Percentiles rank a stretch among this genome's conserved stretches.
phyloP scores from a whole-genome alignment of 2,329 filamentous ascomycete genomes.

The Colletotrichum somersetense region DNA sequence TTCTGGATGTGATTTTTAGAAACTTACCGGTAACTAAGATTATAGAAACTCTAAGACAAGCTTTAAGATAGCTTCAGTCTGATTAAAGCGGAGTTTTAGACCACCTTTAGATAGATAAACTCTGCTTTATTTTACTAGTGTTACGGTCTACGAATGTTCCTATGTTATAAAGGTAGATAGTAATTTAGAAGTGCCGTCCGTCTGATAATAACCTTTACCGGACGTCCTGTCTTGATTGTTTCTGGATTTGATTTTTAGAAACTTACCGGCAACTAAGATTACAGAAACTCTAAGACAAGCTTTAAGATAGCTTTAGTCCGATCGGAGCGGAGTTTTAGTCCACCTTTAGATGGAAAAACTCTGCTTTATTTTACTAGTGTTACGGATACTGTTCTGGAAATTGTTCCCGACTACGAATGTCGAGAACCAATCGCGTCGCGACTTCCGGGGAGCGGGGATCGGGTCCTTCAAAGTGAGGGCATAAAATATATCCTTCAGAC shows the following conservation, averaged over 20 bases:
- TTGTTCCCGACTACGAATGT: neutral
- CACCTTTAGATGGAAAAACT: neutral
- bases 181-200: too few relatives aligned
- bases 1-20: neutral
- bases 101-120: neutral
- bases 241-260: neutral
- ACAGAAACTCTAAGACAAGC: neutral
- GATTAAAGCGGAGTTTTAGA: neutral
- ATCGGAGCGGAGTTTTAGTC: neutral
- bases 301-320: neutral
- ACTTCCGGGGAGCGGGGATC: neutral
- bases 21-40: neutral
- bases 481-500: neutral
- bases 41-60: neutral
- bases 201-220: neutral
- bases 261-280: neutral
- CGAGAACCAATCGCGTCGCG: neutral
- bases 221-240: neutral
- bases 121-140: too few relatives aligned
- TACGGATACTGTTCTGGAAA: neutral
- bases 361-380: neutral
- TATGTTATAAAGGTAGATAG: neutral
- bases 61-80: neutral
- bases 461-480: neutral
- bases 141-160: neutral